Conservation (phyloP, 257 asterid genomes). For the Solanum peruvianum region DNA sequence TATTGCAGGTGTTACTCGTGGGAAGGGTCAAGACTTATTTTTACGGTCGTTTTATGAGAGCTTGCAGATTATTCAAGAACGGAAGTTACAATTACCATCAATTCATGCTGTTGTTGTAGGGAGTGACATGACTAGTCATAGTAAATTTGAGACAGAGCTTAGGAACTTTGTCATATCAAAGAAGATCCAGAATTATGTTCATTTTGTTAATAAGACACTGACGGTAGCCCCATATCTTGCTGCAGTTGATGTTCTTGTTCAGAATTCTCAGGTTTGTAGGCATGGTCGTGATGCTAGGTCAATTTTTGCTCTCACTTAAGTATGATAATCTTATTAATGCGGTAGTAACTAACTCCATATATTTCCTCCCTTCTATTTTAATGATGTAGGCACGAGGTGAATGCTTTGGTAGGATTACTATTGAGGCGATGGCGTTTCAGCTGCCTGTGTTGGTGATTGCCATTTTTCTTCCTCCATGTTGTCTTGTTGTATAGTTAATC, state of each 20-base stretch:
- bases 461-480: not conserved
- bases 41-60: constrained; percentile 72
- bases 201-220: constrained; percentile 82
- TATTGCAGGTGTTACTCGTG: constrained; percentile 90
- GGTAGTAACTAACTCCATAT: not conserved
- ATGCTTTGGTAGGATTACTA: constrained; percentile 96
- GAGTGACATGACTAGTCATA: constrained; percentile 76
- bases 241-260: constrained; percentile 82
- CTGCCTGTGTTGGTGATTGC: constrained; percentile 80
- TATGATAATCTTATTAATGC: not conserved
- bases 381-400: constrained; percentile 79
- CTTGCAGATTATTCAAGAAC: constrained; percentile 50
- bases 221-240: constrained; percentile 92
- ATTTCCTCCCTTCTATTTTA: not conserved
- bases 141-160: constrained; percentile 77
- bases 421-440: constrained; percentile 99
- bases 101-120: constrained; percentile 85
- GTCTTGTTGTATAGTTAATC: not conserved
- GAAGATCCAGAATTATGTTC: constrained; percentile 57
- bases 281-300: not conserved
- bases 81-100: constrained; percentile 55
- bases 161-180: constrained; percentile 59
- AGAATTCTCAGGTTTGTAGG: constrained; percentile 79
- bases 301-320: not conserved
- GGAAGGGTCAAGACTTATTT: constrained; percentile 94